These are phyloP conservation scores for Penicillium steckii DNA, from an alignment of 495 filamentous ascomycete species.

Conservation along the genomic window DNA sequence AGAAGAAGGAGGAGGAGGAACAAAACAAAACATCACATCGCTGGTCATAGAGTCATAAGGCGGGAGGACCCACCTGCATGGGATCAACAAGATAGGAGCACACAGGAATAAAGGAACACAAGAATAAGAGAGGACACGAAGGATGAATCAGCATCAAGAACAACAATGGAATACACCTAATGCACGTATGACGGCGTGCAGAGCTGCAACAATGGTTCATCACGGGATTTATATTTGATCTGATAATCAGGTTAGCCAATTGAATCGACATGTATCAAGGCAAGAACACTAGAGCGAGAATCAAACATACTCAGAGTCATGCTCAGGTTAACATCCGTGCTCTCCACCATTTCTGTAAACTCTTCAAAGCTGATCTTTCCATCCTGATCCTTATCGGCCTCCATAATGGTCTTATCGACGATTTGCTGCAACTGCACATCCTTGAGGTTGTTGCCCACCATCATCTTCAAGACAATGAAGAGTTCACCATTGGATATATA, in stretches of 20 bases:
- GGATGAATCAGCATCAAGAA: no score
- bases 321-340: constrained; percentile 94
- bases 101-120: constrained; percentile 4
- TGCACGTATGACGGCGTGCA: no score
- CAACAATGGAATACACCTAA: no score
- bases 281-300: not conserved
- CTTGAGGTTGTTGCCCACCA: constrained; percentile 99
- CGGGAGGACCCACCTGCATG: not conserved
- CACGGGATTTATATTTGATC: constrained; percentile 32
- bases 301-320: constrained; percentile 85
- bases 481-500: constrained; percentile 99
- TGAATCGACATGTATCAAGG: not conserved
- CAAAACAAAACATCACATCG: constrained; percentile 18
- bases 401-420: constrained; percentile 99
- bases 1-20: not conserved
- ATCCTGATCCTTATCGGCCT: constrained; percentile 92
- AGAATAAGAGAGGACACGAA: no score
- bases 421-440: constrained; percentile 94
- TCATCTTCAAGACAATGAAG: constrained; percentile 99
- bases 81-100: constrained; percentile 1
- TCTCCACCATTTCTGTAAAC: constrained; percentile 98
- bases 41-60: constrained; percentile 31
- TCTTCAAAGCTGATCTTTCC: constrained; percentile 99
- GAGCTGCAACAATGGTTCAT: not conserved
- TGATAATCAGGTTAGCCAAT: constrained; percentile 7